phyloP scores from a whole-genome alignment of 2,329 filamentous ascomycete genomes.

The Pseudogymnoascus sp. region DNA sequence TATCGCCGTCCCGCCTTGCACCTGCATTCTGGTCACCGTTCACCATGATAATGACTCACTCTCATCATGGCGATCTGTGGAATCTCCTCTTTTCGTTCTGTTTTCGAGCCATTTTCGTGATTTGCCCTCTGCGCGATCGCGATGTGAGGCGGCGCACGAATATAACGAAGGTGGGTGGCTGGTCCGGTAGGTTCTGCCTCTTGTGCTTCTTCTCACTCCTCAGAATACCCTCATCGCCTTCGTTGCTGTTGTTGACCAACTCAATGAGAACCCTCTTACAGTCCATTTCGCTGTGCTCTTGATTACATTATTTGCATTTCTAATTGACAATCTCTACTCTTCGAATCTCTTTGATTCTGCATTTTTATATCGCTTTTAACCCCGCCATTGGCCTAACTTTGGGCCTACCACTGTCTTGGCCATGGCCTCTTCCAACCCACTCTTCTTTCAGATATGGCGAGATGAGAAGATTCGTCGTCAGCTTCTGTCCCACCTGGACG shows the following conservation, averaged over 20 bases:
- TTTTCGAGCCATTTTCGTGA: slow-evolving; percentile 4
- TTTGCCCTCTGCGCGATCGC: slow-evolving; percentile 7
- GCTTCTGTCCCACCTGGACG: slow-evolving; percentile 24
- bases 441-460: slow-evolving; percentile 26
- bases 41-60: slow-evolving; percentile 2
- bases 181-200: neutral
- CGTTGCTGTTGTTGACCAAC: slow-evolving; percentile 6
- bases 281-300: neutral
- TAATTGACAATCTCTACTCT: slow-evolving; percentile 1
- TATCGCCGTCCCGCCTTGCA: neutral
- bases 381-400: neutral
- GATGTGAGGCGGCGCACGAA: slow-evolving; percentile 2
- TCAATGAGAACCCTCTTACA: neutral
- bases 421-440: slow-evolving; percentile 25
- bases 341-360: neutral
- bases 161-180: slow-evolving; percentile 1
- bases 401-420: slow-evolving; percentile 10
- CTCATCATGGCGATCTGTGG: slow-evolving; percentile 2
- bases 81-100: slow-evolving; percentile 7
- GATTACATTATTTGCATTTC: neutral
- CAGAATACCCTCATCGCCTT: neutral
- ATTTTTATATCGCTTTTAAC: neutral
- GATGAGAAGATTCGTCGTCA: slow-evolving; percentile 21
- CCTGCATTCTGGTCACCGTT: slow-evolving; percentile 1
- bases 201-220: slow-evolving; percentile 1